Percentiles rank a stretch among this genome's conserved stretches.
Evolutionary conservation across 1,284 basidiomycete species (phyloP).

Genomic region (Ceratobasidium sp.): DNA sequence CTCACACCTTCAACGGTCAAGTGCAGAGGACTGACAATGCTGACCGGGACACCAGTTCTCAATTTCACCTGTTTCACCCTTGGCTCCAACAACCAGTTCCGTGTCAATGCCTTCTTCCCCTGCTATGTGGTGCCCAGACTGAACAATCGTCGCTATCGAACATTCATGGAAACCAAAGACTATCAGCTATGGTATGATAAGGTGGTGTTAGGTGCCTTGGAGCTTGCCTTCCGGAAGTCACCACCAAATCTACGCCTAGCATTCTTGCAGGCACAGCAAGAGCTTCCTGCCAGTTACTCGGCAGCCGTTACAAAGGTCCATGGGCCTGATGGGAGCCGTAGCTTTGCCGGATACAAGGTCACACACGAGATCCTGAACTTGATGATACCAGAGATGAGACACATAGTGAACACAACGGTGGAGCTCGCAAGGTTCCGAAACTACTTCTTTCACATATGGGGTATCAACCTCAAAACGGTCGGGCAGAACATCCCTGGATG

Average conservation of each 20-base stretch:
- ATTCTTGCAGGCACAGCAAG: background rate
- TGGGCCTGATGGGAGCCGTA: background rate
- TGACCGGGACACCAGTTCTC: background rate
- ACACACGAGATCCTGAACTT: background rate
- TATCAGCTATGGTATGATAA: background rate
- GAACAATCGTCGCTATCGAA: background rate
- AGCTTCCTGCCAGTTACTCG: background rate
- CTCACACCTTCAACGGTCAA: too few species aligned
- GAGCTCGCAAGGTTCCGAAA: background rate
- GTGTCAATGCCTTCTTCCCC: conserved; percentile 1
- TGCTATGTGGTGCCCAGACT: background rate
- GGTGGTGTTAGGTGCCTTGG: background rate
- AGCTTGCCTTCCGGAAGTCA: background rate
- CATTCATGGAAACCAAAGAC: background rate
- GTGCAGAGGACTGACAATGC: too few species aligned
- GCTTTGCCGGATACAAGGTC: background rate
- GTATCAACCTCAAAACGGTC: conserved; percentile 7
- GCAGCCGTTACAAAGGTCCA: background rate
- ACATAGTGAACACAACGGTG: background rate
- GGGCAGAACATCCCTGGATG: background rate
- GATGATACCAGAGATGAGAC: background rate
- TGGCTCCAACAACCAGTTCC: conserved; percentile 5
- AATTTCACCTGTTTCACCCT: background rate
- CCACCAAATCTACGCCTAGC: background rate
- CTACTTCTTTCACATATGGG: conserved; percentile 12